phyloP scores from a whole-genome alignment of 1,139 yeast species.

The Protomyces macrosporus region DNA sequence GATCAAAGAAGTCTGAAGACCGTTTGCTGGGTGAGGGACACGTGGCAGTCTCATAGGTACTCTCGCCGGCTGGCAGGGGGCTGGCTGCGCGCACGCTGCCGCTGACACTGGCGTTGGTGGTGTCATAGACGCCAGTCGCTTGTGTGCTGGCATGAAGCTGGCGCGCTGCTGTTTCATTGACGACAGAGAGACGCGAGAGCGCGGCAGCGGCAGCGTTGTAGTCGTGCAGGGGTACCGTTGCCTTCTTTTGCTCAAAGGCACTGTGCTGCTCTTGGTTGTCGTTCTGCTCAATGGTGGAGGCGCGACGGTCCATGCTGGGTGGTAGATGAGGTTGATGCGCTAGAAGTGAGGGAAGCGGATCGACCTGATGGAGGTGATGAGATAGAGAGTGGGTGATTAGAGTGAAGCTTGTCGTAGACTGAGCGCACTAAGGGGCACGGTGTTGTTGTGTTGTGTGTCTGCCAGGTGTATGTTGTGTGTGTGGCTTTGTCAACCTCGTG shows the following conservation, averaged over 20 bases:
- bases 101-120: not conserved
- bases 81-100: constrained; percentile 4
- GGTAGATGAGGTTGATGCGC: not conserved
- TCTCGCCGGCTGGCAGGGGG: not conserved
- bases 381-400: not conserved
- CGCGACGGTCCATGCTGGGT: not conserved
- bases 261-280: not conserved
- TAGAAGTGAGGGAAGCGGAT: too few species aligned
- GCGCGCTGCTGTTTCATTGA: not conserved
- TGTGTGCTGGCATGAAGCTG: not conserved
- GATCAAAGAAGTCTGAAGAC: constrained; percentile 9
- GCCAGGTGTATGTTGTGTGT: too few species aligned
- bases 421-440: not conserved
- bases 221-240: not conserved
- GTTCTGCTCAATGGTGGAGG: not conserved
- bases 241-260: not conserved
- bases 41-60: constrained; percentile 17
- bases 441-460: too few species aligned
- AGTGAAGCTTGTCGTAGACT: not conserved
- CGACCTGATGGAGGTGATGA: not conserved
- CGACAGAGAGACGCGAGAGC: constrained; percentile 18
- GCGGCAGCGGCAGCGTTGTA: constrained; percentile 22
- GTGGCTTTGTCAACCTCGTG: too few species aligned
- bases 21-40: constrained; percentile 23
- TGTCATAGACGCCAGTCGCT: not conserved